Evolutionary conservation across 1,284 basidiomycete genomes (phyloP).

Genomic region (Mycosarcoma mackinlayi): DNA sequence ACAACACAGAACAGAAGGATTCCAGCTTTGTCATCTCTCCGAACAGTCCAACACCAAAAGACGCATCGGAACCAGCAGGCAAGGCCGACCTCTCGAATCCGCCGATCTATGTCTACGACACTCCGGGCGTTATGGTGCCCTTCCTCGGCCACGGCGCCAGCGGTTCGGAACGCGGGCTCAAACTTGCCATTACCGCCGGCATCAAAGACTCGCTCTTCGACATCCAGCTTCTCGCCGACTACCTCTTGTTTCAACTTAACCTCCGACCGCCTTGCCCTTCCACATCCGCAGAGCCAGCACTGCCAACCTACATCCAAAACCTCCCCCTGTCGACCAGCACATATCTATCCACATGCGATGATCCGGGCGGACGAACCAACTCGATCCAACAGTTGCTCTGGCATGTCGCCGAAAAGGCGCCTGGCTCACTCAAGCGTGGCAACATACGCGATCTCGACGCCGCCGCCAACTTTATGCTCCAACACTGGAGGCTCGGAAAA

Average conservation of each 20-base stretch:
- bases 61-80: slow-evolving; percentile 75
- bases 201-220: slow-evolving; percentile 95
- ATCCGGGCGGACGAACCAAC: slow-evolving; percentile 48
- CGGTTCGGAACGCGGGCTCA: slow-evolving; percentile 90
- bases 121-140: slow-evolving; percentile 96
- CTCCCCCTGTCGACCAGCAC: slow-evolving; percentile 19
- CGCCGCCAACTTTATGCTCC: slow-evolving; percentile 60
- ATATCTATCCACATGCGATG: slow-evolving; percentile 28
- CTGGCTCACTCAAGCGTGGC: slow-evolving; percentile 60
- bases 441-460: slow-evolving; percentile 53
- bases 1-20: slow-evolving; percentile 1
- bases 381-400: slow-evolving; percentile 43
- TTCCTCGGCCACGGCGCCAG: slow-evolving; percentile 86
- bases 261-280: slow-evolving; percentile 66
- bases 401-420: slow-evolving; percentile 55
- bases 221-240: slow-evolving; percentile 82
- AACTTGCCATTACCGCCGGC: slow-evolving; percentile 91
- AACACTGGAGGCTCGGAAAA: slow-evolving; percentile 60
- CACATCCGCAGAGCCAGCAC: background rate
- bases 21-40: background rate
- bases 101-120: slow-evolving; percentile 93
- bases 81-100: no score
- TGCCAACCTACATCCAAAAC: slow-evolving; percentile 29
- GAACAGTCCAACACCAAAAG: slow-evolving; percentile 70
- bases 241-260: slow-evolving; percentile 88